A percentile compares a stretch with the other conserved stretches of the same genome.
Conservation (phyloP, 2,329 filamentous ascomycete genomes). For the Cladophialophora psammophila region DNA sequence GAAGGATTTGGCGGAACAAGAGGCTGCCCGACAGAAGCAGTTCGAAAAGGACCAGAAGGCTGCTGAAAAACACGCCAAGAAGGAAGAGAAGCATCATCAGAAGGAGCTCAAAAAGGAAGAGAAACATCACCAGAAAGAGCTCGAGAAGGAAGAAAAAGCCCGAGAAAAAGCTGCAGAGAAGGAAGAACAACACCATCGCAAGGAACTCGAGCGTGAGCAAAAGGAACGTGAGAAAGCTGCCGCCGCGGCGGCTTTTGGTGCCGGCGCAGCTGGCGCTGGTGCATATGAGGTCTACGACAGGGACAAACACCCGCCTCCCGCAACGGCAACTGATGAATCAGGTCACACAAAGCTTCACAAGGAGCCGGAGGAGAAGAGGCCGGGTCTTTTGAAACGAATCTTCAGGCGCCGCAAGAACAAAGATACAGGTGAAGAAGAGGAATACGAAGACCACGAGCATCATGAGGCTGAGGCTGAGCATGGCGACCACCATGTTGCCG, state of each 20-base stretch:
- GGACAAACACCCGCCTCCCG: slow-evolving; percentile 17
- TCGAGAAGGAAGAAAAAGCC: slow-evolving; percentile 31
- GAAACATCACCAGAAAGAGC: slow-evolving; percentile 27
- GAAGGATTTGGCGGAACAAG: slow-evolving; percentile 35
- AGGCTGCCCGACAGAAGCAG: slow-evolving; percentile 34
- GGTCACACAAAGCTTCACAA: slow-evolving; percentile 36
- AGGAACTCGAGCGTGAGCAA: slow-evolving; percentile 27
- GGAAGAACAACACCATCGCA: slow-evolving; percentile 22
- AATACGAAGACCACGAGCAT: slow-evolving; percentile 39
- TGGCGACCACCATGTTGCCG: slow-evolving; percentile 15
- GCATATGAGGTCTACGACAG: slow-evolving; percentile 31
- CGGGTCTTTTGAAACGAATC: slow-evolving; percentile 38
- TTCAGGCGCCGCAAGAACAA: slow-evolving; percentile 41
- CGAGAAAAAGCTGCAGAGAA: slow-evolving; percentile 10
- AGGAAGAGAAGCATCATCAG: slow-evolving; percentile 33
- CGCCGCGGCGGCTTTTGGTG: slow-evolving; percentile 23
- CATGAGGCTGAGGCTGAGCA: slow-evolving; percentile 32
- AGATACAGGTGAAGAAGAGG: slow-evolving; percentile 39
- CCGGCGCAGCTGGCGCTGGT: slow-evolving; percentile 23
- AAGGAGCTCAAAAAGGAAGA: slow-evolving; percentile 31
- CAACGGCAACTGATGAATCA: slow-evolving; percentile 23
- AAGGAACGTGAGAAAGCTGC: slow-evolving; percentile 28
- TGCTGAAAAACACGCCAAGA: slow-evolving; percentile 32
- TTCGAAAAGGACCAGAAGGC: slow-evolving; percentile 34
- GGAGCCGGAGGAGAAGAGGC: slow-evolving; percentile 38